These are phyloP conservation scores for Candida jianshihensis DNA, from an alignment of 805 yeast genomes.

Conservation along the genomic window DNA sequence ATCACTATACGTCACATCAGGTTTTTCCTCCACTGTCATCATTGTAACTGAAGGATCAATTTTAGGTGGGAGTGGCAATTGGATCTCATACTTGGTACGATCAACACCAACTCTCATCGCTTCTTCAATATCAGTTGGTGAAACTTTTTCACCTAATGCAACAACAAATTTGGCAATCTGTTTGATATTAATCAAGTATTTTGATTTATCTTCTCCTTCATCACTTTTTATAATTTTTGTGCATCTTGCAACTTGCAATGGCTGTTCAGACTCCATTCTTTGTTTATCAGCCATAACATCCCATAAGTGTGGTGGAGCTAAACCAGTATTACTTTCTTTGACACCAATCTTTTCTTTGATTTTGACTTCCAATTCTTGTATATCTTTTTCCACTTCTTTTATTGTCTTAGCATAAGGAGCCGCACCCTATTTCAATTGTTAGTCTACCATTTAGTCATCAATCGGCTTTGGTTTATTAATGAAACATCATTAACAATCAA, in stretches of 20 bases:
- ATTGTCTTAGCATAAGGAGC: constrained; percentile 88
- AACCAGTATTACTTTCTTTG: constrained; percentile 95
- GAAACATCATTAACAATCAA: not conserved
- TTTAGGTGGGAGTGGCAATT: constrained; percentile 94
- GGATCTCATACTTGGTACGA: constrained; percentile 93
- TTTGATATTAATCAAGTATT: constrained; percentile 93
- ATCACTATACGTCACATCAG: constrained; percentile 96
- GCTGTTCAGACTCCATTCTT: constrained; percentile 88
- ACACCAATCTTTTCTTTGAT: constrained; percentile 93
- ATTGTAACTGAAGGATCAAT: constrained; percentile 97
- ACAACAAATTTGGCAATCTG: constrained; percentile 98
- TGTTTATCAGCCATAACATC: constrained; percentile 95
- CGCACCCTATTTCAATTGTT: constrained; percentile 47
- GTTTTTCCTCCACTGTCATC: constrained; percentile 99
- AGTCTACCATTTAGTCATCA: constrained; percentile 4
- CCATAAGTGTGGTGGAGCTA: constrained; percentile 95
- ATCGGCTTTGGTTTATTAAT: not conserved
- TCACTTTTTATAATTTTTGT: constrained; percentile 81
- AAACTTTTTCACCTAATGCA: constrained; percentile 90
- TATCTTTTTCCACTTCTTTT: constrained; percentile 79
- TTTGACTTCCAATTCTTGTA: constrained; percentile 73
- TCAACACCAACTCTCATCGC: constrained; percentile 99
- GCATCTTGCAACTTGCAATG: constrained; percentile 97
- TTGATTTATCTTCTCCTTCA: constrained; percentile 70
- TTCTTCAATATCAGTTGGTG: constrained; percentile 98